These are phyloP conservation scores for Microstroma glucosiphilum DNA, from an alignment of 1,284 basidiomycete genomes.

Conservation along the genomic window DNA sequence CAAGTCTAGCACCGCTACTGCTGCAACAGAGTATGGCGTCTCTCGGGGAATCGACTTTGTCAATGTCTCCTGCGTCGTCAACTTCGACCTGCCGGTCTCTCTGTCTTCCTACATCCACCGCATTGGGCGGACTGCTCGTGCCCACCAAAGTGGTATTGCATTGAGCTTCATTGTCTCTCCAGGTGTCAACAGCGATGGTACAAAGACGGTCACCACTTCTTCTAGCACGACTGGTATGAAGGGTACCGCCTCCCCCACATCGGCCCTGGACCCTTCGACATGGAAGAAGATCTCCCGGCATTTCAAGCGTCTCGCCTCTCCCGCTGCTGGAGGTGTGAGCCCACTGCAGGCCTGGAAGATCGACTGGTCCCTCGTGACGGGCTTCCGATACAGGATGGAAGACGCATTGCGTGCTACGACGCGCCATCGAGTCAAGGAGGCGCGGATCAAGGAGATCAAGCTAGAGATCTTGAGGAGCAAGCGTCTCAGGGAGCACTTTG, in stretches of 20 bases:
- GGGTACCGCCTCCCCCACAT: constrained; percentile 56
- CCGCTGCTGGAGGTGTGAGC: constrained; percentile 59
- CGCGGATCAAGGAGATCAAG: constrained; percentile 88
- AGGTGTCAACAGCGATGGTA: constrained; percentile 59
- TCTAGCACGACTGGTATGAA: constrained; percentile 12
- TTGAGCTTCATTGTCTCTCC: constrained; percentile 79
- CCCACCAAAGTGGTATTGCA: constrained; percentile 85
- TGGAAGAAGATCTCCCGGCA: constrained; percentile 55
- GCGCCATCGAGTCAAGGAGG: constrained; percentile 76
- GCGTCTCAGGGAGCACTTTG: constrained; percentile 97
- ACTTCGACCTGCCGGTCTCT: constrained; percentile 89
- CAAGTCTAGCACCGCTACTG: neutral
- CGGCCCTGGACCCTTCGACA: constrained; percentile 68
- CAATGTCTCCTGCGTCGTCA: constrained; percentile 93
- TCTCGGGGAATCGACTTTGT: constrained; percentile 96
- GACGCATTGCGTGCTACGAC: constrained; percentile 88
- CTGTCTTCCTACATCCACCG: constrained; percentile 91
- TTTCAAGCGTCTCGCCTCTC: neutral
- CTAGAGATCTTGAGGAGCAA: constrained; percentile 88
- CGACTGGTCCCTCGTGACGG: constrained; percentile 88
- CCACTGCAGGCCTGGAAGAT: constrained; percentile 68
- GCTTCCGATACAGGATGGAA: constrained; percentile 97
- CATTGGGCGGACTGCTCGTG: constrained; percentile 90
- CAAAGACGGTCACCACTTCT: constrained; percentile 1
- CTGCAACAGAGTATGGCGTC: constrained; percentile 70